Percentiles rank a stretch among this genome's conserved stretches.
These are phyloP conservation scores for Aspergillus uvarum DNA, from an alignment of 2,329 filamentous ascomycete species.

Conservation along the genomic window DNA sequence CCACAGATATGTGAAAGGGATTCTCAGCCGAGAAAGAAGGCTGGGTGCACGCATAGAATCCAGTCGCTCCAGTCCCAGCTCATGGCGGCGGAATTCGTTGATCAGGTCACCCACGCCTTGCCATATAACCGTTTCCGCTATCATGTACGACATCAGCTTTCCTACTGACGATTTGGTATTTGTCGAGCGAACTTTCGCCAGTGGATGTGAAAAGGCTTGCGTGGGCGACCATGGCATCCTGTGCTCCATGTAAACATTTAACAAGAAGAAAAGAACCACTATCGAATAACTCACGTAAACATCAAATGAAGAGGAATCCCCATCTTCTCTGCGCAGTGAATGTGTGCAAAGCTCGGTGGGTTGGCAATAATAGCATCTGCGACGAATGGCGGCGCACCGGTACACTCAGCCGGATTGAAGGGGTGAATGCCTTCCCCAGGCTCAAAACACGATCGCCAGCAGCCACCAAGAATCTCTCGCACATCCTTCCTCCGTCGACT, in stretches of 20 bases:
- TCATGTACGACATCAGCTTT: constrained; percentile 75
- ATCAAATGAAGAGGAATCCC: constrained; percentile 76
- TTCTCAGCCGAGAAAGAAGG: constrained; percentile 68
- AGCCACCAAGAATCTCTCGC: constrained; percentile 72
- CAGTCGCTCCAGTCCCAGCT: constrained; percentile 72
- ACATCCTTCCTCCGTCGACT: constrained; percentile 72
- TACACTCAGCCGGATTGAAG: constrained; percentile 48
- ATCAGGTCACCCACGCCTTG: constrained; percentile 85
- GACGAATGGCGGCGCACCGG: constrained; percentile 64
- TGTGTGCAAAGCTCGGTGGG: constrained; percentile 71
- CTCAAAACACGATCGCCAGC: constrained; percentile 81
- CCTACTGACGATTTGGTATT: constrained; percentile 70
- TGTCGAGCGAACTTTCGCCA: constrained; percentile 74
- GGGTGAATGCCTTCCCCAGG: constrained; percentile 63
- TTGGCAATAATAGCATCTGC: constrained; percentile 82
- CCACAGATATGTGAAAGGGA: constrained; percentile 90
- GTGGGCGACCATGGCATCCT: constrained; percentile 87
- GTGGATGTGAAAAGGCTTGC: constrained; percentile 75
- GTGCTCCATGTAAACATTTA: background rate
- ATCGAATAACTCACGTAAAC: constrained; percentile 65
- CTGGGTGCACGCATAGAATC: constrained; percentile 79
- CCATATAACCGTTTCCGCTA: constrained; percentile 88
- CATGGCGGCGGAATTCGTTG: constrained; percentile 39
- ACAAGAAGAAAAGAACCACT: background rate
- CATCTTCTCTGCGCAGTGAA: constrained; percentile 75